phyloP scores from a whole-genome alignment of 345 rosid genomes.

The Lepidium africanum region DNA sequence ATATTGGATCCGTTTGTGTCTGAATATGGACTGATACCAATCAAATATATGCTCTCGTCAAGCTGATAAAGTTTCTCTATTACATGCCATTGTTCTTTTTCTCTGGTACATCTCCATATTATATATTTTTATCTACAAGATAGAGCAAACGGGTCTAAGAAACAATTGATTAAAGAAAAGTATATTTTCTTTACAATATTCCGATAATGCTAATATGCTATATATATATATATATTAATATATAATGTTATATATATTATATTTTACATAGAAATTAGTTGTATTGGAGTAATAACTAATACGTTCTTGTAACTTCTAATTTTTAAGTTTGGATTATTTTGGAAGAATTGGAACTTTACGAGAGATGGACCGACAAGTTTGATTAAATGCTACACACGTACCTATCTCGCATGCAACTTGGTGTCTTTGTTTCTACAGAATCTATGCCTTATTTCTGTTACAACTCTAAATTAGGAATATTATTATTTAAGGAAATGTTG shows the following conservation, averaged over 20 bases:
- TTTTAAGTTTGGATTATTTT: background rate
- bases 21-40: background rate
- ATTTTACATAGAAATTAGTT: background rate
- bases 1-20: background rate
- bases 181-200: background rate
- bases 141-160: background rate
- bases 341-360: background rate
- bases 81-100: background rate
- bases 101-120: background rate
- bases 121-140: background rate
- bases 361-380: conserved; percentile 8
- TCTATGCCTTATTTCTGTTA: background rate
- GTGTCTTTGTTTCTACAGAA: background rate
- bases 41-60: background rate
- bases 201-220: background rate
- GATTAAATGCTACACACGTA: conserved; percentile 3
- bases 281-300: background rate
- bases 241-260: too few species aligned
- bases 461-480: background rate
- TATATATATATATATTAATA: background rate
- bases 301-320: background rate
- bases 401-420: conserved; percentile 10
- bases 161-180: background rate
- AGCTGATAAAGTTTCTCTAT: background rate
- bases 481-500: background rate